Percentiles rank a stretch among this genome's conserved stretches.
Evolutionary conservation across 306 rosid genomes (phyloP).

Genomic region (Trifolium subterraneum): DNA sequence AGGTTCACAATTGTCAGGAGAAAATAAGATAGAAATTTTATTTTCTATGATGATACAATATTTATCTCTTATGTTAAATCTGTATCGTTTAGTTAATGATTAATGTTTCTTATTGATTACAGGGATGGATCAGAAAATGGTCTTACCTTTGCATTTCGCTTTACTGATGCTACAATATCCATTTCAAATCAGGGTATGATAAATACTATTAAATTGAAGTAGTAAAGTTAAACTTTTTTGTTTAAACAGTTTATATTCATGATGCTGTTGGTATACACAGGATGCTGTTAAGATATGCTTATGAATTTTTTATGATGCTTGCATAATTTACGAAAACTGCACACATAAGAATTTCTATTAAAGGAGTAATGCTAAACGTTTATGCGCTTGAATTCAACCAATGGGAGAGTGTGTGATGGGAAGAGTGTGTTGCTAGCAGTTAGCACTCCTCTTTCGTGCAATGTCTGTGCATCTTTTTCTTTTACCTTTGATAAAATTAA

Average conservation of each 20-base stretch:
- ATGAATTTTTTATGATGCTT: constrained; percentile 21
- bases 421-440: constrained; percentile 17
- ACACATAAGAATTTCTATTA: constrained; percentile 6
- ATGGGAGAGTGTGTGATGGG: too few relatives aligned
- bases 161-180: constrained; percentile 86
- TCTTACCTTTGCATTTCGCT: constrained; percentile 98
- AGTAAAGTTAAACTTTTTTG: constrained; percentile 19
- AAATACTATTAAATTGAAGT: constrained; percentile 33
- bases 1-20: not conserved
- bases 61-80: constrained; percentile 19
- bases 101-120: constrained; percentile 44
- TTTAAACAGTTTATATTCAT: constrained; percentile 15
- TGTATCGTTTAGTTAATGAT: not conserved
- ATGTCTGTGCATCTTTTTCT: not conserved
- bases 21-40: not conserved
- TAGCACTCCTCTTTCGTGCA: not conserved
- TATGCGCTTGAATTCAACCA: not conserved
- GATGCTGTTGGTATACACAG: constrained; percentile 4
- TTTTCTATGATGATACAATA: constrained; percentile 25
- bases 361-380: not conserved
- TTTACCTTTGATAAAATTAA: not conserved
- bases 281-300: constrained; percentile 5
- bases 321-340: not conserved
- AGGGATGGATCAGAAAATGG: constrained; percentile 94
- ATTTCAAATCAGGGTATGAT: constrained; percentile 86